Evolutionary conservation across 192 early-diverging fungal species (phyloP).

Genomic region (Rhizophagus clarus): DNA sequence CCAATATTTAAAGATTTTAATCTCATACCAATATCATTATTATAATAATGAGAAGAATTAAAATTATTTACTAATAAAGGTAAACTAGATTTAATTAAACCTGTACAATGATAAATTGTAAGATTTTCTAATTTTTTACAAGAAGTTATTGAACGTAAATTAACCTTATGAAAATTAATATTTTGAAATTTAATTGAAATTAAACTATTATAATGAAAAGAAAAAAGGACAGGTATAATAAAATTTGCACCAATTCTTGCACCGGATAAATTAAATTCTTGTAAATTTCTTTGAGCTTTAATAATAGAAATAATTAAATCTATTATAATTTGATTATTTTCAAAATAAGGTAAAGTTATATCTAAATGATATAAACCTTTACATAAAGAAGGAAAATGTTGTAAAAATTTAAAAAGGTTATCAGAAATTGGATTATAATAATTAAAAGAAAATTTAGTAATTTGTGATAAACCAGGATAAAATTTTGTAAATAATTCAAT

Average conservation of each 20-base stretch:
- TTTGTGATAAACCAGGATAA: not conserved
- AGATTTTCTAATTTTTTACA: not conserved
- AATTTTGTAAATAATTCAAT: not conserved
- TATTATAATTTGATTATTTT: not conserved
- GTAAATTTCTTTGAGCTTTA: not conserved
- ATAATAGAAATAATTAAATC: not conserved
- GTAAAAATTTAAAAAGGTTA: not conserved
- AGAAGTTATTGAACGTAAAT: not conserved
- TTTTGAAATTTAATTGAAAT: not conserved
- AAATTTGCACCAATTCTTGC: not conserved
- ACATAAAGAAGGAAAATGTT: not conserved
- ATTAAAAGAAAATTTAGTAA: not conserved
- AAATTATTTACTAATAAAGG: not conserved
- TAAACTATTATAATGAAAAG: not conserved
- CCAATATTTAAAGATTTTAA: not conserved
- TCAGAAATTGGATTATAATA: not conserved
- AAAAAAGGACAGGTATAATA: not conserved
- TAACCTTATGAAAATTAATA: not conserved
- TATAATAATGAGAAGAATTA: not conserved
- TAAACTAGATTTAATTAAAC: not conserved
- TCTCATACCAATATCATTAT: not conserved
- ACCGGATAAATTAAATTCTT: not conserved
- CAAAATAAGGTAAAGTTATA: not conserved
- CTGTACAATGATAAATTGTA: not conserved
- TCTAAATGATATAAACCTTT: not conserved